Evolutionary conservation across 1,284 basidiomycete genomes (phyloP).

Genomic region (Schizophyllum commune): DNA sequence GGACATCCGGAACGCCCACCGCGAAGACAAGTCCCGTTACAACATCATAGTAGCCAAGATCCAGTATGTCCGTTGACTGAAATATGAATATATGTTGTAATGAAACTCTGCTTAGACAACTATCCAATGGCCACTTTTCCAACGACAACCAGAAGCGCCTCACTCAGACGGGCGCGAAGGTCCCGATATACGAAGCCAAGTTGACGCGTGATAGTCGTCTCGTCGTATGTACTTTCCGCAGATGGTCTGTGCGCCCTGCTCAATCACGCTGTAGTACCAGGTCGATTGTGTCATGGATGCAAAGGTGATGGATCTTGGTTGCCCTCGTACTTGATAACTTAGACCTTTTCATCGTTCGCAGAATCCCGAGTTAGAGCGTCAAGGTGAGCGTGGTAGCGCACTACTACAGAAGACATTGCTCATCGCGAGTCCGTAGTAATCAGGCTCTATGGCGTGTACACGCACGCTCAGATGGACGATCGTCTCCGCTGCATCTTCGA

Average conservation of each 20-base stretch:
- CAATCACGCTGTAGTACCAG: conserved; percentile 49
- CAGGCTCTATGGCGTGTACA: conserved; percentile 57
- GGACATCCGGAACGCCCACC: conserved; percentile 33
- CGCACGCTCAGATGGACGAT: conserved; percentile 45
- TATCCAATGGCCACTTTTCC: conserved; percentile 62
- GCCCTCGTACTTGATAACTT: background rate
- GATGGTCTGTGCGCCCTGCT: background rate
- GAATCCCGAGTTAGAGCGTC: background rate
- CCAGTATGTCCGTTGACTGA: conserved; percentile 26
- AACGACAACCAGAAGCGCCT: conserved; percentile 62
- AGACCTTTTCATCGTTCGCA: background rate
- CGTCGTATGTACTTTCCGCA: conserved; percentile 34
- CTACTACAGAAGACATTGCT: too few species aligned
- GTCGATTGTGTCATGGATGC: conserved; percentile 48
- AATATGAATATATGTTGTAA: background rate
- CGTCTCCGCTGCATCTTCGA: conserved; percentile 34
- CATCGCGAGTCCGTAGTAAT: too few species aligned
- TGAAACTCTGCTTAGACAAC: conserved; percentile 32
- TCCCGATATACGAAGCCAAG: conserved; percentile 64
- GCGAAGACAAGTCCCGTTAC: conserved; percentile 34
- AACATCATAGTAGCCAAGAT: conserved; percentile 51
- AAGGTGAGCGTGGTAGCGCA: too few species aligned
- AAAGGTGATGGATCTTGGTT: conserved; percentile 4
- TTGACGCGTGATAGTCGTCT: conserved; percentile 54
- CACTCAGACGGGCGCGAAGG: conserved; percentile 32